Evolutionary conservation across 805 yeast species (phyloP).

Genomic region (Yarrowia keelungensis): DNA sequence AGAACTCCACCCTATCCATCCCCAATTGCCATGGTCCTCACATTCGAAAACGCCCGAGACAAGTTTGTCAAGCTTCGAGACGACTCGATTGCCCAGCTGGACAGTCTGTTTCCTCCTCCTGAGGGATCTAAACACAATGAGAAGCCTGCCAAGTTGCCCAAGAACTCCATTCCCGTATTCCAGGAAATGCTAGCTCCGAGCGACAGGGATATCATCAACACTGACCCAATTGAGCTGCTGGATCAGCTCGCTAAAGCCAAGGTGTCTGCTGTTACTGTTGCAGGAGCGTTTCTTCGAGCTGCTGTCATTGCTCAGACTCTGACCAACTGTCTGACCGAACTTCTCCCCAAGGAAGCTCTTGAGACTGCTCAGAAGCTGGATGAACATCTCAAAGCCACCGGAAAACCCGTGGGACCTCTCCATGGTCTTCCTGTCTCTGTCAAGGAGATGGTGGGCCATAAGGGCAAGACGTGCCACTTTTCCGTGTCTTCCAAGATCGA

Average conservation of each 20-base stretch:
- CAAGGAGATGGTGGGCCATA: slow-evolving; percentile 7
- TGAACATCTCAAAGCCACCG: not conserved
- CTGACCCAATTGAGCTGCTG: slow-evolving; percentile 5
- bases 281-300: not conserved
- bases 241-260: not conserved
- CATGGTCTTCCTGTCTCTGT: slow-evolving; percentile 1
- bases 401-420: not conserved
- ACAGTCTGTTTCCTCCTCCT: slow-evolving; percentile 2
- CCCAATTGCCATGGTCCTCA: not conserved
- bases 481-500: slow-evolving; percentile 7
- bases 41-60: not conserved
- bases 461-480: not conserved
- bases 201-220: not conserved
- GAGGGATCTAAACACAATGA: not conserved
- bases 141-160: not conserved
- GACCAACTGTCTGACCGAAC: slow-evolving; percentile 3
- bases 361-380: not conserved
- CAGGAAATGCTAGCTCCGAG: not conserved
- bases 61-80: not conserved
- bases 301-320: slow-evolving; percentile 6
- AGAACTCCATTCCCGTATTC: not conserved
- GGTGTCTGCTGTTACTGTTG: not conserved
- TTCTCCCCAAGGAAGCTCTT: not conserved
- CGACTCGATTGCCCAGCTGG: not conserved
- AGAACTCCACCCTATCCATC: not conserved